These are phyloP conservation scores for Graphilbum ipis-grandicollis DNA, from an alignment of 2,329 filamentous ascomycete genomes.

Conservation along the genomic window DNA sequence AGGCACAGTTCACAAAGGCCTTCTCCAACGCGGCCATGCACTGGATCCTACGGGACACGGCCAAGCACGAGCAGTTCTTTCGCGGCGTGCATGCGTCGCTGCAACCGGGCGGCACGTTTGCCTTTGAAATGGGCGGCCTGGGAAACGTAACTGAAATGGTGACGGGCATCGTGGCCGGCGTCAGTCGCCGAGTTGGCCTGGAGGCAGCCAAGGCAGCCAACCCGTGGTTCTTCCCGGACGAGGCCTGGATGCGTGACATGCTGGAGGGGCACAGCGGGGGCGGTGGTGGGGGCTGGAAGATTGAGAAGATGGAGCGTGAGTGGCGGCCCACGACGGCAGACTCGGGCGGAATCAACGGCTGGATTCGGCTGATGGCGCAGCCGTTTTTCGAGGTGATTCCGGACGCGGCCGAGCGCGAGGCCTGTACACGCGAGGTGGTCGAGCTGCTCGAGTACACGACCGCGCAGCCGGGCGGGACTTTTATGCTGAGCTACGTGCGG, in stretches of 20 bases:
- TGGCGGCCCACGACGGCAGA: conserved; percentile 46
- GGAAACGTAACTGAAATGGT: conserved; percentile 51
- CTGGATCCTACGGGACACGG: conserved; percentile 38
- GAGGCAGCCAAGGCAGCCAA: conserved; percentile 28
- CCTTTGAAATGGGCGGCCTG: conserved; percentile 56
- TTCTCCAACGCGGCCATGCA: conserved; percentile 53
- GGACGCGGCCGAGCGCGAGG: conserved; percentile 27
- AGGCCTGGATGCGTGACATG: conserved; percentile 32
- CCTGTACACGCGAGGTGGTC: conserved; percentile 33
- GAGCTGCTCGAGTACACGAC: conserved; percentile 37
- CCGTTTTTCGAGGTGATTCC: conserved; percentile 36
- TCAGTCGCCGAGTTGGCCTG: conserved; percentile 33
- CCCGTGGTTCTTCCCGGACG: conserved; percentile 60
- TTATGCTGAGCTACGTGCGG: conserved; percentile 35
- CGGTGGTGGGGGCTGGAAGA: conserved; percentile 28
- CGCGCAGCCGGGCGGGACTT: conserved; percentile 36
- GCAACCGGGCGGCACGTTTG: conserved; percentile 36
- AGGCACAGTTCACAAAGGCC: conserved; percentile 29
- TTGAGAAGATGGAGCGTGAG: conserved; percentile 40
- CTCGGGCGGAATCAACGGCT: conserved; percentile 43
- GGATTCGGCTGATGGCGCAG: conserved; percentile 47
- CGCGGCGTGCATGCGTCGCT: conserved; percentile 31
- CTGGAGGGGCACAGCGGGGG: conserved; percentile 26
- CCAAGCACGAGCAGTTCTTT: conserved; percentile 33
- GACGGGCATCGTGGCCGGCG: conserved; percentile 34